Evolutionary conservation across 306 rosid species (phyloP).

Genomic region (Senna tora): DNA sequence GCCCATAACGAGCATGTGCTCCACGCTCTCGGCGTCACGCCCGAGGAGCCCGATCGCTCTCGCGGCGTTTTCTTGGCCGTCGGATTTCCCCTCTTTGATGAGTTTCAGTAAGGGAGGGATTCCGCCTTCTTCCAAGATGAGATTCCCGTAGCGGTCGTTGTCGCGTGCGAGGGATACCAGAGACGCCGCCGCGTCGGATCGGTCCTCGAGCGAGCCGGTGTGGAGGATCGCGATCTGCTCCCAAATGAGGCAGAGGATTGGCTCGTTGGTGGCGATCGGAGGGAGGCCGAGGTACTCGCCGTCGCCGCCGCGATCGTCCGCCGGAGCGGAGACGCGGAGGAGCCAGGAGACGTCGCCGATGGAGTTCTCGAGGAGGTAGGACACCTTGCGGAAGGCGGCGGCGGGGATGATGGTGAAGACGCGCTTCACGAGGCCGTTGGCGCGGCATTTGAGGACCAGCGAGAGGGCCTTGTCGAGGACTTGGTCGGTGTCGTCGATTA

Average conservation of each 20-base stretch:
- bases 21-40: constrained; percentile 74
- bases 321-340: constrained; percentile 81
- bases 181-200: constrained; percentile 84
- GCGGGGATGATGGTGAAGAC: constrained; percentile 76
- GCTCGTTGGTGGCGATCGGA: constrained; percentile 83
- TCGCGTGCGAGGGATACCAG: constrained; percentile 74
- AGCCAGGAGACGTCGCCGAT: constrained; percentile 85
- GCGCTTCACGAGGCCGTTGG: constrained; percentile 74
- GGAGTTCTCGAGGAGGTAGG: constrained; percentile 70
- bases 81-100: constrained; percentile 67
- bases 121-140: constrained; percentile 81
- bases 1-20: constrained; percentile 64
- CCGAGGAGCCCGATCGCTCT: constrained; percentile 73
- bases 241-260: constrained; percentile 74
- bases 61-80: constrained; percentile 80
- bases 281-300: constrained; percentile 79
- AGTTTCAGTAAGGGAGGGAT: constrained; percentile 65
- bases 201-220: constrained; percentile 65
- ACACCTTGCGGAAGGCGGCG: constrained; percentile 76
- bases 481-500: constrained; percentile 71
- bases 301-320: constrained; percentile 65
- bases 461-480: constrained; percentile 66
- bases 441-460: constrained; percentile 62
- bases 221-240: constrained; percentile 74
- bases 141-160: constrained; percentile 72